A percentile compares a stretch with the other conserved stretches of the same genome.
phyloP scores from a whole-genome alignment of 805 yeast species.

The Ogataea dorogensis region DNA sequence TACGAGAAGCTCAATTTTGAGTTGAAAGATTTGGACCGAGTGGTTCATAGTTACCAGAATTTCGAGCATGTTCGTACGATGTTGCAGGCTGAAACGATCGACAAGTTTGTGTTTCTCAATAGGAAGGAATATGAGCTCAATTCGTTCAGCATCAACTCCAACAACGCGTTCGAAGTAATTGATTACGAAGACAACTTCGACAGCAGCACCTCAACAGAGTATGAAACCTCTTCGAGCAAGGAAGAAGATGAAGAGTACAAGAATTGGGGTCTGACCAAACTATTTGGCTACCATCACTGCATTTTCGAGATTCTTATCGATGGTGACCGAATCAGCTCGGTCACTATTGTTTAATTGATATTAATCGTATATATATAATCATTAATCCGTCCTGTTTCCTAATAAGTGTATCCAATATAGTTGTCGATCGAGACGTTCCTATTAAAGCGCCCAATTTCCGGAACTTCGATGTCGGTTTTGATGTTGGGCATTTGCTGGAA shows the following conservation, averaged over 20 bases:
- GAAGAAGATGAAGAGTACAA: conserved; percentile 24
- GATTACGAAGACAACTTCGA: conserved; percentile 28
- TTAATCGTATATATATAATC: conserved; percentile 7
- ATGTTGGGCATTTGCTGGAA: conserved; percentile 37
- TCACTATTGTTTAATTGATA: conserved; percentile 25
- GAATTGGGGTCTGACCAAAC: conserved; percentile 36
- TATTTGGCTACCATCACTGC: conserved; percentile 26
- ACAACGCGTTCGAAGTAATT: conserved; percentile 29
- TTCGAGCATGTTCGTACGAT: conserved; percentile 1
- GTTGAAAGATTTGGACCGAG: too few relatives aligned
- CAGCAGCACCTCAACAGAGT: conserved; percentile 8
- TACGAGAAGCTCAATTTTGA: conserved; percentile 50
- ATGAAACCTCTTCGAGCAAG: conserved; percentile 1
- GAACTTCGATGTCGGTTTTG: conserved; percentile 41
- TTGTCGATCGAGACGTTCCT: conserved; percentile 31
- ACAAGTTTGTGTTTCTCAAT: conserved; percentile 32
- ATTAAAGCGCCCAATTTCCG: conserved; percentile 38
- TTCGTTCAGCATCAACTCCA: conserved; percentile 19
- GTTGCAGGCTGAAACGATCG: conserved; percentile 7
- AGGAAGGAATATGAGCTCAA: conserved; percentile 34
- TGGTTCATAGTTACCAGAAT: conserved; percentile 1
- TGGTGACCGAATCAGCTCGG: conserved; percentile 27
- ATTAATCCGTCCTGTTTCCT: conserved; percentile 5
- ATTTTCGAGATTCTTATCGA: conserved; percentile 35
- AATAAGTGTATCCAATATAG: conserved; percentile 30